These are phyloP conservation scores for Musa troglodytarum DNA, from an alignment of 176 grass and related monocot species.

Conservation along the genomic window DNA sequence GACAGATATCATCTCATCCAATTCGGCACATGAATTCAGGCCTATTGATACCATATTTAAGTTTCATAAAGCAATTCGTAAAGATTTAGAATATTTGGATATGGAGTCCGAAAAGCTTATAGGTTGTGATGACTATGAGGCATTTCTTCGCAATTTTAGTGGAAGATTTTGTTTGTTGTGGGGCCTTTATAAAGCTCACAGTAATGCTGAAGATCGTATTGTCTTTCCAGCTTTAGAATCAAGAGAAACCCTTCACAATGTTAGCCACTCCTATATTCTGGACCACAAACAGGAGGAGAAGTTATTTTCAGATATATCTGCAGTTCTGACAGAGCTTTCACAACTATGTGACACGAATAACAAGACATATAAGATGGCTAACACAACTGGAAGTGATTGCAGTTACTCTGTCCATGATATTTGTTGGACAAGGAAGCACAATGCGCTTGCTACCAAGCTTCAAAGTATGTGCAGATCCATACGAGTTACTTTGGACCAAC, in stretches of 20 bases:
- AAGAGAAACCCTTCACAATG: constrained; percentile 65
- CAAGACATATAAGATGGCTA: constrained; percentile 9
- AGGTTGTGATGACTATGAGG: constrained; percentile 36
- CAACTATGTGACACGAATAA: constrained; percentile 30
- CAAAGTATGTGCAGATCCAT: constrained; percentile 83
- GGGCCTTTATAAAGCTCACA: constrained; percentile 84
- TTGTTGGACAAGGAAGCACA: constrained; percentile 46
- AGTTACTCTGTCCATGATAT: constrained; percentile 26
- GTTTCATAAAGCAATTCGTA: constrained; percentile 84
- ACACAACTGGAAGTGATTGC: not conserved
- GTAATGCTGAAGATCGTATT: constrained; percentile 75
- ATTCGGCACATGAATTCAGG: constrained; percentile 32
- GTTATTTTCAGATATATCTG: constrained; percentile 68
- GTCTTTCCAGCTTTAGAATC: constrained; percentile 89
- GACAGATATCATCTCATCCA: constrained; percentile 23
- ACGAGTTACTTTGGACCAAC: constrained; percentile 62
- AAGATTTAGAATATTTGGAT: constrained; percentile 77
- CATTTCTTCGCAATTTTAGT: constrained; percentile 45
- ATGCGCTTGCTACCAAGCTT: constrained; percentile 67
- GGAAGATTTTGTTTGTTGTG: constrained; percentile 82
- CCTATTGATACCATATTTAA: constrained; percentile 87
- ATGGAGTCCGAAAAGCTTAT: constrained; percentile 59
- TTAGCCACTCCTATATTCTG: constrained; percentile 74
- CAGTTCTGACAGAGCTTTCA: constrained; percentile 45
- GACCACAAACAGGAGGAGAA: constrained; percentile 84